phyloP scores from a whole-genome alignment of 345 rosid species.

The Populus tremula region DNA sequence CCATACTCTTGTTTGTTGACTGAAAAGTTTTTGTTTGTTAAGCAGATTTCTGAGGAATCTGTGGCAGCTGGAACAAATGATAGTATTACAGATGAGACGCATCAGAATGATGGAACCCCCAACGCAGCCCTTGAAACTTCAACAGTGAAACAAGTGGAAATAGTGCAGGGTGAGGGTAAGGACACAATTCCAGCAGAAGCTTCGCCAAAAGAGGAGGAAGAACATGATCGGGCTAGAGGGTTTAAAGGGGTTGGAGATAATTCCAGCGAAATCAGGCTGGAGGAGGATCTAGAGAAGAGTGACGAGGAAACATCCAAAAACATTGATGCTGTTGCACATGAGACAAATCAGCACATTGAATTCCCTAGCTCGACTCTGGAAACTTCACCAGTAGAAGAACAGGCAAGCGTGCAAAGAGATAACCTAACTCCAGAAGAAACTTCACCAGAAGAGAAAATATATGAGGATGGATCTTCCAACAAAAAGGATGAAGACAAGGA shows the following conservation, averaged over 20 bases:
- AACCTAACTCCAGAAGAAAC: constrained; percentile 9
- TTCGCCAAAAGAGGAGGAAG: constrained; percentile 2
- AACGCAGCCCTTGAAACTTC: background rate
- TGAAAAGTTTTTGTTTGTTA: background rate
- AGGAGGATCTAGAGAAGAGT: too few relatives aligned
- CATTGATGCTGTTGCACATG: too few relatives aligned
- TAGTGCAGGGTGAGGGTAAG: background rate
- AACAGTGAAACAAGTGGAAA: constrained; percentile 9
- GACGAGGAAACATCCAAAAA: too few relatives aligned
- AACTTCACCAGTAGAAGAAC: constrained; percentile 9
- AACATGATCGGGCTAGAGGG: constrained; percentile 3
- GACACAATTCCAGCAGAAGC: constrained; percentile 5
- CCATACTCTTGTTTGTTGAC: constrained; percentile 1
- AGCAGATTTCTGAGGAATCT: constrained; percentile 17
- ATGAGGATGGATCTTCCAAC: constrained; percentile 11
- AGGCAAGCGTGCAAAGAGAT: background rate
- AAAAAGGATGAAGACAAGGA: constrained; percentile 6
- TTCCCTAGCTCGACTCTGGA: background rate
- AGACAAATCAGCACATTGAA: constrained; percentile 5
- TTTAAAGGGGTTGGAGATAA: too few relatives aligned
- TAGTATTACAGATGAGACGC: constrained; percentile 4
- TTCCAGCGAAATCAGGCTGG: too few relatives aligned
- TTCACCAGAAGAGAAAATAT: constrained; percentile 3
- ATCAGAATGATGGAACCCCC: constrained; percentile 12
- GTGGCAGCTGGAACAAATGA: constrained; percentile 1